phyloP scores from a whole-genome alignment of 768 basidiomycete species.

The Hirschioporus abietinus region DNA sequence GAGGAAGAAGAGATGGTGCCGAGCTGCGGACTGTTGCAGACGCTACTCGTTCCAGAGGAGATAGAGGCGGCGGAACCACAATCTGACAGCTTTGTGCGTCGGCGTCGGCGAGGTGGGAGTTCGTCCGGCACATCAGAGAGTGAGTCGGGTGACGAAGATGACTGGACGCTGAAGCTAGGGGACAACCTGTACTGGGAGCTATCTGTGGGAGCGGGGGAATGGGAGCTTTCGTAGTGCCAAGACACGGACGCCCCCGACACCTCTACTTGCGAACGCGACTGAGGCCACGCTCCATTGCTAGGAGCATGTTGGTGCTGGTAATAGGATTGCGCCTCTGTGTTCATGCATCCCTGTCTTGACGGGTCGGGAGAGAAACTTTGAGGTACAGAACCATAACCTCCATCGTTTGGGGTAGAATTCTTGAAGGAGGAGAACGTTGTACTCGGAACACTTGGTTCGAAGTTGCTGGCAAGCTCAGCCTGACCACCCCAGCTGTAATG shows the following conservation, averaged over 20 bases:
- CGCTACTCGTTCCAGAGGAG: background rate
- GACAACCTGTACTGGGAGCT: background rate
- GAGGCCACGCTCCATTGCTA: background rate
- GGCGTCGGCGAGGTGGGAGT: background rate
- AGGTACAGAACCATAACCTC: background rate
- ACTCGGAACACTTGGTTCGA: background rate
- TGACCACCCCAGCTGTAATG: background rate
- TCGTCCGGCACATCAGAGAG: background rate
- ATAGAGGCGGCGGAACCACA: background rate
- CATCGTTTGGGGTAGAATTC: background rate
- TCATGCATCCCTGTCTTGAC: background rate
- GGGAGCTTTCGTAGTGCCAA: background rate
- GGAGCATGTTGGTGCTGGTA: background rate
- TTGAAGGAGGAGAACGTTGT: background rate
- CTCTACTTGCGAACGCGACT: background rate
- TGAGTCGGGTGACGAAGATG: background rate
- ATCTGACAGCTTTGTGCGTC: background rate
- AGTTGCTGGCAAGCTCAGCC: background rate
- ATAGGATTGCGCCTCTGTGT: background rate
- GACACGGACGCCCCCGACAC: background rate
- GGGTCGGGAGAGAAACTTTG: background rate
- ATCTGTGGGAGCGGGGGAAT: background rate
- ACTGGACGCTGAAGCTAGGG: background rate
- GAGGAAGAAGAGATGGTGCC: background rate
- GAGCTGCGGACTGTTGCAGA: background rate